Base-by-base conservation (phyloP, 177 flowering plant species). In the Vitis hybrid region DNA sequence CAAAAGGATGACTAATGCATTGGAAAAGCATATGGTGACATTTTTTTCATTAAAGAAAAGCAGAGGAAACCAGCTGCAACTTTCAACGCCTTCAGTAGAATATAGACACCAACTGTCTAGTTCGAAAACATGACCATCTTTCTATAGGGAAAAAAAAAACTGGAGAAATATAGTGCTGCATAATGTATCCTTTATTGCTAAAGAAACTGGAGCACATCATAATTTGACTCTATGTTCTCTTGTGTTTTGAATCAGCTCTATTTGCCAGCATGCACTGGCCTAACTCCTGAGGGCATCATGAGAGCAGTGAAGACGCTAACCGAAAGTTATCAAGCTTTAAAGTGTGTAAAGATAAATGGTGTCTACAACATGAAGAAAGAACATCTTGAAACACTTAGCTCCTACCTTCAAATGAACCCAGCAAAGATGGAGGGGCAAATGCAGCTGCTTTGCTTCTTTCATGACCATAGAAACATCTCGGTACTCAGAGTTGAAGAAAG, bases 211-310 rank as follows among this genome's bases (percentile, higher is more conserved):
- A 10, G 15, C 23, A 32, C 8, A 49, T 10, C 15, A n/a, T 64
- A 21, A 17, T 12, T 21, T 52, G 19, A 17, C 45, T 62, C 2
- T 5, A 21, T 21, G 5, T 8, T 10, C 18, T 56, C 59, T 60
- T 49, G 26, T 45, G 50, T 54, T 49, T 11, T 8, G 18, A 15
- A 60, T 66, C 87, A 93, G 97, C 90, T 93, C 15, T 77, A 77
- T 68, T 32, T 90, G 60, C 88, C 92, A 21, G 89, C 80, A 17
- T 93, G 92, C 84, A 84, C 83, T 9, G 70, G 84, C 75, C 71
- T 93, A 70, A 83, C 91, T 2, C 83, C 92, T 1, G 86, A 79
- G 17, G 91, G 94, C 62, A 58, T 93, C 30, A 75, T 89, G 34
- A 66, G 54, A 68, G 84, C 80, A 50, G 92, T 85, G 40, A 68